A percentile compares a stretch with the other conserved stretches of the same genome.
phyloP scores from a whole-genome alignment of 2,329 filamentous ascomycete genomes.

The Periglandula ipomoeae region DNA sequence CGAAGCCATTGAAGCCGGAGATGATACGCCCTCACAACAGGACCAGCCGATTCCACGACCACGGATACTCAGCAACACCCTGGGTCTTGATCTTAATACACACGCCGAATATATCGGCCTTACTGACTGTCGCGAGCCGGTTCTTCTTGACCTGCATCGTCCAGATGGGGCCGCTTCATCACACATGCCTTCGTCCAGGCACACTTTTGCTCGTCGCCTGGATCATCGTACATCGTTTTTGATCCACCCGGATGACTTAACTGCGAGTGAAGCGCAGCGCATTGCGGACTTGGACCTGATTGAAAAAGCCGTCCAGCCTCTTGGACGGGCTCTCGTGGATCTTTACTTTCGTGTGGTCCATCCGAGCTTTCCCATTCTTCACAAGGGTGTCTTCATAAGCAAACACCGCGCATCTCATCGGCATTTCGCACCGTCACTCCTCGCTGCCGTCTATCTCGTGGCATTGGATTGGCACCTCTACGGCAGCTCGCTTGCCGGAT shows the following conservation, averaged over 20 bases:
- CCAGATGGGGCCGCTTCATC: conserved; percentile 31
- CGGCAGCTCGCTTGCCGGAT: conserved; percentile 37
- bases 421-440: conserved; percentile 48
- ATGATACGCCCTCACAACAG: neutral
- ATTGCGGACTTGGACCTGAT: conserved; percentile 38
- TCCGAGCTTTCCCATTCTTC: conserved; percentile 47
- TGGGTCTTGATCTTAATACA: conserved; percentile 48
- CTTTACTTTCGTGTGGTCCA: conserved; percentile 58
- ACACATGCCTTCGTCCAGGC: conserved; percentile 9
- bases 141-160: conserved; percentile 45
- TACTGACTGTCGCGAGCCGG: conserved; percentile 49
- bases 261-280: conserved; percentile 30
- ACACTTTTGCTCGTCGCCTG: conserved; percentile 21
- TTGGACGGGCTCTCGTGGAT: conserved; percentile 54
- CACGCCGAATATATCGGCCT: conserved; percentile 52
- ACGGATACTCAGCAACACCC: conserved; percentile 28
- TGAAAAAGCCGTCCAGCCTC: conserved; percentile 52
- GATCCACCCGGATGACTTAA: conserved; percentile 25
- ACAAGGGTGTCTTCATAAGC: conserved; percentile 53
- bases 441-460: conserved; percentile 54
- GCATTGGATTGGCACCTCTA: conserved; percentile 53
- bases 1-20: neutral
- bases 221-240: conserved; percentile 27
- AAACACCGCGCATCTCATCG: conserved; percentile 49
- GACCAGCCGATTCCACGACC: conserved; percentile 12